Evolutionary conservation across 2,329 filamentous ascomycete genomes (phyloP).

Genomic region (Colletotrichum lini): DNA sequence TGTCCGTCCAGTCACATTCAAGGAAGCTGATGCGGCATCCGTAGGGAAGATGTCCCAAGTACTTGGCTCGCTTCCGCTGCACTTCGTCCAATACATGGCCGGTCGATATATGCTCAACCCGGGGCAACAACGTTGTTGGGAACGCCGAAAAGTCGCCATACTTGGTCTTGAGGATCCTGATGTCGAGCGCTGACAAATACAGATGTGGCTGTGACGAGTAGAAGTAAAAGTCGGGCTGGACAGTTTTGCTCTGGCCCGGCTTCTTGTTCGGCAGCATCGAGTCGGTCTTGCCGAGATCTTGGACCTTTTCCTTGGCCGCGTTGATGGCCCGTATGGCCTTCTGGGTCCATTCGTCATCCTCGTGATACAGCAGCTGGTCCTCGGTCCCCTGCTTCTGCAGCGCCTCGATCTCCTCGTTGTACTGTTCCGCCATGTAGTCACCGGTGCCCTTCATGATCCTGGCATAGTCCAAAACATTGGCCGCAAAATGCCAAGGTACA

Average conservation of each 20-base stretch:
- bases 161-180: slow-evolving; percentile 90
- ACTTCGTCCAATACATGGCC: slow-evolving; percentile 91
- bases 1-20: slow-evolving; percentile 96
- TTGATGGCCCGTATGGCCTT: slow-evolving; percentile 84
- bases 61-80: slow-evolving; percentile 86
- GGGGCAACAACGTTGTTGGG: slow-evolving; percentile 86
- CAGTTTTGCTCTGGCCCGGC: slow-evolving; percentile 34
- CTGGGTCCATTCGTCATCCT: slow-evolving; percentile 92
- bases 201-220: slow-evolving; percentile 91
- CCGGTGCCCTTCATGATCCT: slow-evolving; percentile 95
- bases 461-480: slow-evolving; percentile 94
- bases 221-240: slow-evolving; percentile 79
- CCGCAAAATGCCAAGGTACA: slow-evolving; percentile 95
- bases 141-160: slow-evolving; percentile 88
- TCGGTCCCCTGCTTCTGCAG: slow-evolving; percentile 84
- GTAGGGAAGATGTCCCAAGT: slow-evolving; percentile 86
- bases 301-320: slow-evolving; percentile 81
- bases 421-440: slow-evolving; percentile 88
- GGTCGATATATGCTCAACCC: slow-evolving; percentile 90
- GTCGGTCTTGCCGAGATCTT: slow-evolving; percentile 57
- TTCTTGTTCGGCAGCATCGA: slow-evolving; percentile 41
- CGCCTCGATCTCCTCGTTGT: slow-evolving; percentile 82
- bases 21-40: slow-evolving; percentile 94
- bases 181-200: slow-evolving; percentile 91
- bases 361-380: slow-evolving; percentile 91